Percentiles rank a stretch among this genome's conserved stretches.
phyloP scores from a whole-genome alignment of 352 stramenopile genomes.

The Phytophthora tubulina region DNA sequence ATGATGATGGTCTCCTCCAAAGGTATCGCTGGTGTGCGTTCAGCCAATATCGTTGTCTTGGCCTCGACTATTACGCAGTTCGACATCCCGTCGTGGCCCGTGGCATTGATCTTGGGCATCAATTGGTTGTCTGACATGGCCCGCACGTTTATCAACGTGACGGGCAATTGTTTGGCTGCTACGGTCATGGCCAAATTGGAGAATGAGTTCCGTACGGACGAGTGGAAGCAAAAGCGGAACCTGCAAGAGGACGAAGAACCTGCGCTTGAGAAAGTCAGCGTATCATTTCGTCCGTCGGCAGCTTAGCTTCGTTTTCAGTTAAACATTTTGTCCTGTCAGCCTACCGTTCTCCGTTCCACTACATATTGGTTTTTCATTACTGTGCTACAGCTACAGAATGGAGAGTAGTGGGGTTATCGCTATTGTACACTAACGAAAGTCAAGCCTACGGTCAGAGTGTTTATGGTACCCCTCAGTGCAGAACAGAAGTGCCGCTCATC shows the following conservation, averaged over 20 bases:
- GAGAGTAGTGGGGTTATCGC: not conserved
- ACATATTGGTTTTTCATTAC: too few relatives aligned
- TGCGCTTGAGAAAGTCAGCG: constrained; percentile 16
- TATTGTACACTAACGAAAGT: too few relatives aligned
- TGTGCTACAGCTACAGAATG: too few relatives aligned
- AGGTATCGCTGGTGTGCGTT: constrained; percentile 47
- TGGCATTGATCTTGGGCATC: constrained; percentile 49
- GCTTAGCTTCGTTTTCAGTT: not conserved
- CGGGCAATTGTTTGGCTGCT: constrained; percentile 53
- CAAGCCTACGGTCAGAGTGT: too few relatives aligned
- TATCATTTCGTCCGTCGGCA: not conserved
- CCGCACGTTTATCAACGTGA: constrained; percentile 55
- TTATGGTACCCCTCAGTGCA: too few relatives aligned
- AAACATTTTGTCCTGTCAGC: too few relatives aligned
- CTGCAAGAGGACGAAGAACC: constrained; percentile 4
- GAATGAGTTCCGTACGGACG: constrained; percentile 55
- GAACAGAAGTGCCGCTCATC: too few relatives aligned
- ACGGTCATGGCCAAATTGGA: constrained; percentile 59
- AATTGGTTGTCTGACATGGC: constrained; percentile 62
- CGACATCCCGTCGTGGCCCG: constrained; percentile 53
- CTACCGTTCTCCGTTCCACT: too few relatives aligned
- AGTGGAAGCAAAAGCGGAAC: constrained; percentile 38
- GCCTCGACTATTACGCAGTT: constrained; percentile 49
- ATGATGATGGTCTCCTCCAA: constrained; percentile 59
- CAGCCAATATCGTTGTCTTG: constrained; percentile 46